These are phyloP conservation scores for Penicillium nucicola DNA, from an alignment of 495 filamentous ascomycete species.

Conservation along the genomic window DNA sequence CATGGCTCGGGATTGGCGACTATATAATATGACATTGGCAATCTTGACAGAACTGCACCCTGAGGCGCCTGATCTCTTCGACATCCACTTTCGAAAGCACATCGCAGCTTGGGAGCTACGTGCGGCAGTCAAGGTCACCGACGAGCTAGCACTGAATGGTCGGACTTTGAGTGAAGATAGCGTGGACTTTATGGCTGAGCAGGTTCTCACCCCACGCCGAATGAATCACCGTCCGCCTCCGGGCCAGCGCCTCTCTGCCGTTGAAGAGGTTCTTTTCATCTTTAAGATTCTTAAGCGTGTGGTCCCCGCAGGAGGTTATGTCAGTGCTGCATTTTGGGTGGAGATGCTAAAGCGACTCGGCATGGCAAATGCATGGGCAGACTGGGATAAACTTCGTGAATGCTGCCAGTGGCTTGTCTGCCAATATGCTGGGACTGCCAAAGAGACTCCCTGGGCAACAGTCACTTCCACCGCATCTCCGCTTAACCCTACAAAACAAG, in stretches of 20 bases:
- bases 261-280: slow-evolving; percentile 32
- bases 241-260: slow-evolving; percentile 10
- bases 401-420: slow-evolving; percentile 42
- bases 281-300: slow-evolving; percentile 34
- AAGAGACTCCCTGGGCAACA: not conserved
- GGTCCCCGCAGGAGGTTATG: slow-evolving; percentile 25
- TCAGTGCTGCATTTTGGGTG: slow-evolving; percentile 36
- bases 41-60: slow-evolving; percentile 40
- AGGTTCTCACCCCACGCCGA: slow-evolving; percentile 31
- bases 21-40: slow-evolving; percentile 52
- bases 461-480: not conserved
- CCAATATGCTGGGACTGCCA: slow-evolving; percentile 26
- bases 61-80: slow-evolving; percentile 24
- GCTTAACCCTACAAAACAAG: not conserved
- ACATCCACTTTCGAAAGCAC: slow-evolving; percentile 45
- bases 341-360: slow-evolving; percentile 43
- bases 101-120: slow-evolving; percentile 33
- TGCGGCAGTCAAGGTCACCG: slow-evolving; percentile 33
- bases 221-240: slow-evolving; percentile 22
- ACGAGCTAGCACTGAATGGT: slow-evolving; percentile 32
- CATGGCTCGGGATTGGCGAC: slow-evolving; percentile 43
- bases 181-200: slow-evolving; percentile 34
- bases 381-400: slow-evolving; percentile 36
- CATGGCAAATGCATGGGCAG: slow-evolving; percentile 20
- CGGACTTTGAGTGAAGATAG: slow-evolving; percentile 26